phyloP scores from a whole-genome alignment of 73 alveolate genomes.

The Stentor coeruleus region DNA sequence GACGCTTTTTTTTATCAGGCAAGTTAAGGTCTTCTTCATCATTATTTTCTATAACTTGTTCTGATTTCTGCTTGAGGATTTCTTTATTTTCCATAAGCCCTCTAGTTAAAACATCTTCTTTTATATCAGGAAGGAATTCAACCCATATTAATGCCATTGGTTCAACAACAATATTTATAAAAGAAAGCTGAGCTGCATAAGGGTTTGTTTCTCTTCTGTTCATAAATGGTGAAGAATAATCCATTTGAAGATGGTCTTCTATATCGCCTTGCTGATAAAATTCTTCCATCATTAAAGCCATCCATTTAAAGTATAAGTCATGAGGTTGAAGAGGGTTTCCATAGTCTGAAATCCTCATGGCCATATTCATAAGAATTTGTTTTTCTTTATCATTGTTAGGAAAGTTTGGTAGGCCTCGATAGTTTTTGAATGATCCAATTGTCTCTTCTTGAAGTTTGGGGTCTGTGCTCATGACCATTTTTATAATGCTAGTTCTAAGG shows the following conservation, averaged over 20 bases:
- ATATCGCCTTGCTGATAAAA: constrained; percentile 81
- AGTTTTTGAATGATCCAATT: constrained; percentile 44
- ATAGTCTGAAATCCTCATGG: constrained; percentile 53
- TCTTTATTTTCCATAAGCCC: constrained; percentile 52
- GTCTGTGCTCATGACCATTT: constrained; percentile 84
- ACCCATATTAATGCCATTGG: constrained; percentile 41
- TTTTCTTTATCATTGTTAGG: constrained; percentile 66
- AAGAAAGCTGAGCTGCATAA: constrained; percentile 50
- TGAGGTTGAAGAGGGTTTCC: constrained; percentile 55
- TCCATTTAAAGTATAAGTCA: constrained; percentile 61
- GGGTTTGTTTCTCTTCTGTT: constrained; percentile 70
- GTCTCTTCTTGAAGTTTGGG: constrained; percentile 57
- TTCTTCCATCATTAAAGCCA: constrained; percentile 74
- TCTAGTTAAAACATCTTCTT: constrained; percentile 38
- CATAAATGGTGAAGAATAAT: constrained; percentile 51
- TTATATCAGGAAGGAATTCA: constrained; percentile 37
- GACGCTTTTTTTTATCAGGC: background rate
- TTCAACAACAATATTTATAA: constrained; percentile 52
- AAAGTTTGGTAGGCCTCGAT: constrained; percentile 42
- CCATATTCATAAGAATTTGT: constrained; percentile 44
- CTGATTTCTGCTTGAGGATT: constrained; percentile 42
- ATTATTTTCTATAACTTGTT: background rate
- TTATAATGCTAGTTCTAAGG: constrained; percentile 73
- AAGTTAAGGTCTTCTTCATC: background rate
- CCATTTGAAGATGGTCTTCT: constrained; percentile 62